Evolutionary conservation across 805 yeast species (phyloP), one percentile per base, ranked within the genome.

Genomic region (Candida ovalis): DNA sequence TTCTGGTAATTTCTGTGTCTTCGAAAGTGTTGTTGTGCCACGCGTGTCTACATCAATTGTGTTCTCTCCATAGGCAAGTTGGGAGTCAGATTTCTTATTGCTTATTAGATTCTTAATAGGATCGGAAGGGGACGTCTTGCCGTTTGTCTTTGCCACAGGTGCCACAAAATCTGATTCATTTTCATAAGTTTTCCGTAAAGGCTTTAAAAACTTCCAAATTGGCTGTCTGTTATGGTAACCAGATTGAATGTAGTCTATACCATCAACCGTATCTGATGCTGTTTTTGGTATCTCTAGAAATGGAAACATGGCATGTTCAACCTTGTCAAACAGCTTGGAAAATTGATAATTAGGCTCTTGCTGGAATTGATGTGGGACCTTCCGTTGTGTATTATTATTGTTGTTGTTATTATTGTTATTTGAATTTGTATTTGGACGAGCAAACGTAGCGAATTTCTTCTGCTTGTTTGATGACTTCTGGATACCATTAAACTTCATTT

Each of bases 221-320:
- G 8, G 12, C 13, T 9, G 18, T 3, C 33, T 42, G 22, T 47
- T 51, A 5, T 43, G 42, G 10, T 37, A 25, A 36, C 42, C 41
- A 4, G 30, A 37, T 8, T 24, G 37, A 22, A 42, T 43, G 12
- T 35, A 54, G 25, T 57, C 61, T 33, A 57, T 54, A 5, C 55
- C 56, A 42, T 57, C 61, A 21, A 45, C 49, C n/a, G 56, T 41
- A 24, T 40, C 49, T 25, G 36, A 21, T 10, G 19, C 38, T 15
- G 40, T n/a, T 12, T 42, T 21, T 24, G 44, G 18, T 12, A 46
- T 24, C 8, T 45, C 45, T 13, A 56, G 23, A 28, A 46, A 42
- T 7, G 62, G 60, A 30, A 55, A 55, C 59, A 58, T 56, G 4
- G 50, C 35, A 4, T 51, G 48, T 15, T 38, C 43, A 4, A 23